A percentile compares a stretch with the other conserved stretches of the same genome.
Conservation (phyloP, 345 rosid species). For the Citrus unshiu region DNA sequence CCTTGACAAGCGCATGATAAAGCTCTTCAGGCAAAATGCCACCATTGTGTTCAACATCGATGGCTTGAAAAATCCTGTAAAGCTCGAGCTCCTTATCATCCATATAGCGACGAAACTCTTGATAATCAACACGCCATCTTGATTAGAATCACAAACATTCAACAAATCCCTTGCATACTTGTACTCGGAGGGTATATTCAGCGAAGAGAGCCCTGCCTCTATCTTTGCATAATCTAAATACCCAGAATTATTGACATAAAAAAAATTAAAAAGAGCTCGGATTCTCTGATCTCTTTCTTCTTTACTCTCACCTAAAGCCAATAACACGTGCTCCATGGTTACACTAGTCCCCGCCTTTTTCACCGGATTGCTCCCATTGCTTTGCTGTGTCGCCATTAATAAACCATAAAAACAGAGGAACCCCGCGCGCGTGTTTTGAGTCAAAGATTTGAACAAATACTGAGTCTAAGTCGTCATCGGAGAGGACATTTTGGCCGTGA, state of each 20-base stretch:
- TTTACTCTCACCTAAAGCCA: conserved; percentile 62
- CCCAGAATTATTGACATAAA: conserved; percentile 45
- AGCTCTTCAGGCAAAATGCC: conserved; percentile 73
- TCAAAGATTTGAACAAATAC: neutral
- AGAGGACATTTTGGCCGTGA: neutral
- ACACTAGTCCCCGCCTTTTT: conserved; percentile 43
- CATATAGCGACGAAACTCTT: conserved; percentile 70
- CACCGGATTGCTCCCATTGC: conserved; percentile 35
- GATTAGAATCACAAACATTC: conserved; percentile 58
- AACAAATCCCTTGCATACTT: conserved; percentile 66
- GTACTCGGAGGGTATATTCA: conserved; percentile 61
- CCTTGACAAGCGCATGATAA: conserved; percentile 65
- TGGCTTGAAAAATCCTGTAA: conserved; percentile 66
- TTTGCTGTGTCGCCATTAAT: conserved; percentile 23
- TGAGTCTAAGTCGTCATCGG: neutral
- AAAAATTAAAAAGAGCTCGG: conserved; percentile 52
- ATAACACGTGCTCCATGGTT: conserved; percentile 62
- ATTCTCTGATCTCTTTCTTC: conserved; percentile 60
- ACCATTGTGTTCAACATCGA: conserved; percentile 72
- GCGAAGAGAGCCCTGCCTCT: conserved; percentile 54
- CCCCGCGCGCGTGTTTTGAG: neutral
- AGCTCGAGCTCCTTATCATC: conserved; percentile 76
- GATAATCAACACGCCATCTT: conserved; percentile 65
- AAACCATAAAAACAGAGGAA: neutral
- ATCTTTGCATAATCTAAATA: conserved; percentile 56